phyloP scores from a whole-genome alignment of 345 rosid genomes.

The Corchorus capsularis region DNA sequence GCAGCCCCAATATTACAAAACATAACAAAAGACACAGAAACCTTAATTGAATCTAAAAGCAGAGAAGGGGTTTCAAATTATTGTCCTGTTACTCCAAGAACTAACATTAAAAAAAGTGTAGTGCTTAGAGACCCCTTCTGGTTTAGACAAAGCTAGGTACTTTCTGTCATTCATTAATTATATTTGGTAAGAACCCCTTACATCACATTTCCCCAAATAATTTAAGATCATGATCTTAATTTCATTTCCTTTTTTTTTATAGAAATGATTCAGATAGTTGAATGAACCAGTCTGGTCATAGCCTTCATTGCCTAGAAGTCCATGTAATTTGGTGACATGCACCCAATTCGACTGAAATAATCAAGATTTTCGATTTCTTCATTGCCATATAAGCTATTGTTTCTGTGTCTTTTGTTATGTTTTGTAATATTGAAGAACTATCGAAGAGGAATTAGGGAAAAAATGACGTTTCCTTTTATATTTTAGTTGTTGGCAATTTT shows the following conservation, averaged over 20 bases:
- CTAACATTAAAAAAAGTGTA: constrained; percentile 54
- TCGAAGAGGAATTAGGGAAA: no score
- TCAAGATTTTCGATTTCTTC: constrained; percentile 50
- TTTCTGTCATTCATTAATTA: constrained; percentile 3
- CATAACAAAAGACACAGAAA: constrained; percentile 10
- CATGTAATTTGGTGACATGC: constrained; percentile 53
- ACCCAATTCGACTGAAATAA: constrained; percentile 44
- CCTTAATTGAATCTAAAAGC: not conserved
- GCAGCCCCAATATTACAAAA: constrained; percentile 12
- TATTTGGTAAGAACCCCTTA: no score
- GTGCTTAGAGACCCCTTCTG: constrained; percentile 42
- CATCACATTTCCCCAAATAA: no score
- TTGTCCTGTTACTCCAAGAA: constrained; percentile 42
- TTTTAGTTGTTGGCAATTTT: no score
- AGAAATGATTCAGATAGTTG: constrained; percentile 39
- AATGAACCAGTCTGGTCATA: constrained; percentile 43
- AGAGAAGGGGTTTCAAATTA: constrained; percentile 14
- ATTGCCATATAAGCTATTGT: no score
- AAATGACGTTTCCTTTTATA: no score
- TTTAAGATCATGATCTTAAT: no score
- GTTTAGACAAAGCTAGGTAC: constrained; percentile 13
- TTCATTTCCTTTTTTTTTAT: constrained; percentile 21
- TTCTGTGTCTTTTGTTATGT: no score
- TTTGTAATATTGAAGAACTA: no score
- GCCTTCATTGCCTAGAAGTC: constrained; percentile 45